Conservation (phyloP, 2,329 filamentous ascomycete species). For the Simplicillium sp. region DNA sequence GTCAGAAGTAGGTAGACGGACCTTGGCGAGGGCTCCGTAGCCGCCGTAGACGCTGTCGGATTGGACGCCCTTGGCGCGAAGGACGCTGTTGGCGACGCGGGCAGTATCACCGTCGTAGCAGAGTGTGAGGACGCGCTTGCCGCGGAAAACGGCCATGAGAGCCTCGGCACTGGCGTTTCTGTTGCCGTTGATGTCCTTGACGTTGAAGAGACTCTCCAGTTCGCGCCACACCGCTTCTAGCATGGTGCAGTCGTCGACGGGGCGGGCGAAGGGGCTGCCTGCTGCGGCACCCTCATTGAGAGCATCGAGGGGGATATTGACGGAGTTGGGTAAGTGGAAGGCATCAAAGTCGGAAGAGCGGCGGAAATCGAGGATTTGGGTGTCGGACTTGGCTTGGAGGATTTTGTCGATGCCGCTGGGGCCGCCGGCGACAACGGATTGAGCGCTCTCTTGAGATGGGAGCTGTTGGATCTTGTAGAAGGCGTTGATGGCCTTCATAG, state of each 20-base stretch:
- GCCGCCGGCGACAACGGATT: slow-evolving; percentile 11
- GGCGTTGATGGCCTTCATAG: background rate
- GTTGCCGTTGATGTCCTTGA: slow-evolving; percentile 16
- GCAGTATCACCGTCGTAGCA: slow-evolving; percentile 46
- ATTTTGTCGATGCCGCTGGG: slow-evolving; percentile 15
- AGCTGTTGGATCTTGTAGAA: slow-evolving; percentile 14
- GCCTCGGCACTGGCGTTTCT: slow-evolving; percentile 16
- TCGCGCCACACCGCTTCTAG: slow-evolving; percentile 38
- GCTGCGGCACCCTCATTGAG: slow-evolving; percentile 17
- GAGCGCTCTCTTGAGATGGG: slow-evolving; percentile 13
- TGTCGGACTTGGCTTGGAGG: slow-evolving; percentile 16
- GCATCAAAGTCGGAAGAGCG: slow-evolving; percentile 27
- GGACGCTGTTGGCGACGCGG: slow-evolving; percentile 42
- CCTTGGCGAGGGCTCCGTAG: slow-evolving; percentile 13
- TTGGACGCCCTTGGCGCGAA: slow-evolving; percentile 38
- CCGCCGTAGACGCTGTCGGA: slow-evolving; percentile 38
- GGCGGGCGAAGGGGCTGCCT: slow-evolving; percentile 24
- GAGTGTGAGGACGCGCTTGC: slow-evolving; percentile 32
- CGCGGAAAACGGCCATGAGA: slow-evolving; percentile 18
- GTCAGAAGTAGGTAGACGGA: slow-evolving; percentile 2
- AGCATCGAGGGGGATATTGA: slow-evolving; percentile 33
- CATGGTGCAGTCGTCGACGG: slow-evolving; percentile 33
- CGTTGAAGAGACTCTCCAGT: slow-evolving; percentile 32
- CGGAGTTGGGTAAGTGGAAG: slow-evolving; percentile 34
- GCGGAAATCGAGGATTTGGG: slow-evolving; percentile 34